These are phyloP conservation scores for Pseudofabraea citricarpa DNA, from an alignment of 2,329 filamentous ascomycete species.

Conservation along the genomic window DNA sequence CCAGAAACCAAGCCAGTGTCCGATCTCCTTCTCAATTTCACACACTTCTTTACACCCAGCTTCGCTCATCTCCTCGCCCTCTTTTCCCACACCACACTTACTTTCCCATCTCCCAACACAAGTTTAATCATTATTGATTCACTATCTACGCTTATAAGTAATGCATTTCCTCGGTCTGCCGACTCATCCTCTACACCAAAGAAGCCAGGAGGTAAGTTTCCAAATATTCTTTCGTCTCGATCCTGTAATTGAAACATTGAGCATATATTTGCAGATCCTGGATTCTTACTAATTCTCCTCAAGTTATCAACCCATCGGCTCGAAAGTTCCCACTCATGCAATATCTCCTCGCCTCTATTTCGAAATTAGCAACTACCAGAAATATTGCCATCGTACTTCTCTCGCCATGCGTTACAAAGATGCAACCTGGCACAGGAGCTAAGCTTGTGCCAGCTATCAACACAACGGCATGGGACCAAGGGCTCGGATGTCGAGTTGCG, in stretches of 20 bases:
- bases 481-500: slow-evolving; percentile 66
- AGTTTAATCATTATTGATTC: slow-evolving; percentile 73
- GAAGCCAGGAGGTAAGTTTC: slow-evolving; percentile 19
- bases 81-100: slow-evolving; percentile 59
- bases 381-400: slow-evolving; percentile 71
- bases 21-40: slow-evolving; percentile 45
- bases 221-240: neutral
- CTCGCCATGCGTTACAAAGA: slow-evolving; percentile 78
- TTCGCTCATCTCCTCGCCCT: slow-evolving; percentile 67
- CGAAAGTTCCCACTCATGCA: slow-evolving; percentile 40
- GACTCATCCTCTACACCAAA: slow-evolving; percentile 25
- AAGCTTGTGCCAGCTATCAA: slow-evolving; percentile 72
- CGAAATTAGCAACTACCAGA: slow-evolving; percentile 69
- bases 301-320: slow-evolving; percentile 25
- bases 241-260: neutral
- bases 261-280: neutral
- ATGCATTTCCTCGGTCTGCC: slow-evolving; percentile 63
- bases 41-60: slow-evolving; percentile 57
- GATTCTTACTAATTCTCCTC: neutral
- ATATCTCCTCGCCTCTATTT: slow-evolving; percentile 63
- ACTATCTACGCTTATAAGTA: slow-evolving; percentile 70
- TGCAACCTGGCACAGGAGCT: slow-evolving; percentile 62
- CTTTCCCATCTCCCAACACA: slow-evolving; percentile 58
- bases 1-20: slow-evolving; percentile 11
- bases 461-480: slow-evolving; percentile 74